Base-by-base conservation (phyloP, 768 basidiomycete genomes). In the Trametes maxima region DNA sequence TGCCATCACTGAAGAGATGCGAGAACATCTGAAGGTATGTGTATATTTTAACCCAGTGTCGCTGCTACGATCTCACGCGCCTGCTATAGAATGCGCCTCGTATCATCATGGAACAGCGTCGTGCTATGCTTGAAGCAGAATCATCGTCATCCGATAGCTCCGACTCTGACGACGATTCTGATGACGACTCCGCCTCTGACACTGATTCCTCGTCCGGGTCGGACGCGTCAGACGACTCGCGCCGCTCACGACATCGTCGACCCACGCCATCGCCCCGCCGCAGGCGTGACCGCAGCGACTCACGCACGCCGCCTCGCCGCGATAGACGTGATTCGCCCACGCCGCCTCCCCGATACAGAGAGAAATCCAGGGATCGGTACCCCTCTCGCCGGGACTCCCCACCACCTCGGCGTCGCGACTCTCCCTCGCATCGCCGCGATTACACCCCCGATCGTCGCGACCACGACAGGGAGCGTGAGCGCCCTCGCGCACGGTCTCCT, bases 61-160 rank as follows among this genome's bases (percentile, higher is more conserved):
- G 12, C 56, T n/a, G 12, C 56, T 16, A 37, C 59, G 21, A 57
- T 21, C 40, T 57, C 43, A 64, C 33, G 10, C 44, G 10, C 40
- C 61, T n/a, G 36, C n/a, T 13, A 2, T 67, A 94, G 94, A 95
- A 95, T 68, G 95, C 94, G 1, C 96, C 96, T 2, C 84, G 86
- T 46, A 75, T 97, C 46, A 94, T 98, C 69, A 90, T 97, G 88
- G 95, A 95, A 70, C 94, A 96, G 75, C 88, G 94, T 37, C 89
- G 92, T 36, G 92, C 91, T 3, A 87, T 92, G 82, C 80, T 94
- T 24, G 91, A 90, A 71, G 90, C 86, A 21, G 82, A 79, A 51
- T 80, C 81, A 0, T 80, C 77, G 6, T 79, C 79, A 1, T 79
- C 79, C 0, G 77, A 76, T 42, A 72, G 73, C 2, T 70, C 72